These are phyloP conservation scores for Neobulgaria alba DNA, from an alignment of 2,329 filamentous ascomycete species.

Conservation along the genomic window DNA sequence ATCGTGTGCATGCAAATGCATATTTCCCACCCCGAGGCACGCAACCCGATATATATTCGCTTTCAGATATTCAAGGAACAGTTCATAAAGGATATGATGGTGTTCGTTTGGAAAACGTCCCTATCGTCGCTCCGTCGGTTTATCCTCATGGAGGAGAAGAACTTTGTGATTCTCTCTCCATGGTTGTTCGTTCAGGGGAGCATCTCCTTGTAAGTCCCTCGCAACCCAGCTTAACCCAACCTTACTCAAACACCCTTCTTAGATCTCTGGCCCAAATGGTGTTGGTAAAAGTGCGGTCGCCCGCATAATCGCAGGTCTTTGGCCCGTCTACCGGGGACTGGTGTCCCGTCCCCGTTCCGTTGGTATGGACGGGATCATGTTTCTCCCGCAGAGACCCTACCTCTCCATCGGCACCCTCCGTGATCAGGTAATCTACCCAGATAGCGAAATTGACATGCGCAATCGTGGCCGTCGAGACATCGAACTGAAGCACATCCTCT, in stretches of 20 bases:
- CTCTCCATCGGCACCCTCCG: constrained; percentile 85
- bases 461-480: constrained; percentile 68
- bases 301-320: constrained; percentile 81
- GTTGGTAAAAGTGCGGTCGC: constrained; percentile 87
- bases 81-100: constrained; percentile 93
- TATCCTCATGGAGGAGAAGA: constrained; percentile 90
- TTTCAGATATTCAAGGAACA: constrained; percentile 88
- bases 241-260: background rate
- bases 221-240: background rate
- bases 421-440: constrained; percentile 96
- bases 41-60: constrained; percentile 73
- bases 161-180: constrained; percentile 76
- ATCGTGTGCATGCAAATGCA: constrained; percentile 83
- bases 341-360: constrained; percentile 75
- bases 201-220: constrained; percentile 61
- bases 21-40: constrained; percentile 63
- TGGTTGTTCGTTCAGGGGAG: constrained; percentile 84
- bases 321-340: constrained; percentile 91
- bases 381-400: constrained; percentile 89
- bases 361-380: constrained; percentile 93
- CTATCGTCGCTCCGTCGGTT: constrained; percentile 78
- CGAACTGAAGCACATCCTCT: constrained; percentile 69
- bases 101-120: constrained; percentile 85
- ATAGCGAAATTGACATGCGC: constrained; percentile 90
- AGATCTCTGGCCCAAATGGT: constrained; percentile 89